Base-by-base conservation (phyloP, 2,329 filamentous ascomycete genomes). In the Graphilbum fragrans region DNA sequence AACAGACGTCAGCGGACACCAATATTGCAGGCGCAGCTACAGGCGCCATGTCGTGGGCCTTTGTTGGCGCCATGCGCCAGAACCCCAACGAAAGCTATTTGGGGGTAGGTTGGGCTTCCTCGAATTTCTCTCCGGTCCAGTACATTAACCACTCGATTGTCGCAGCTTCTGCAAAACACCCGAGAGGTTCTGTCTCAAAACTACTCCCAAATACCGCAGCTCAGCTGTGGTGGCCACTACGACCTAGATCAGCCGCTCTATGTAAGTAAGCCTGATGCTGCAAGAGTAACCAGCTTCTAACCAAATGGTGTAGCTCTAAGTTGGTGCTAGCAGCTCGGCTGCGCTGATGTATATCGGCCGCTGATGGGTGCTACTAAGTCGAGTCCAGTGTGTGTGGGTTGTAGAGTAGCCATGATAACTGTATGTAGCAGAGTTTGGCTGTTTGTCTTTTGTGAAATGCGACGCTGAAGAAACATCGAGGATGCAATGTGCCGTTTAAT, bases 21-120 rank as follows among this genome's bases (percentile, higher is more conserved):
- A 55, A 51, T 32, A 62, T 62, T 37, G 55, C 53, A 9, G 58
- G 59, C 2, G 46, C 53, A 2, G 52, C 57, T 6, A 58, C 53
- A 16, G 60, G 59, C 1, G 59, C 58, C n/a, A 63, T 63, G 60
- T 62, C 59, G 20, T 61, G 56, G 54, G 58, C 55, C 1, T 57
- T 61, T 32, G 49, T 62, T 18, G 51, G 54, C 23, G 52, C 55
- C 8, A 49, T 62, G 51, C 54, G 49, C 39, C 50, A 58, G 35
- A 52, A 52, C 11, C 50, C 50, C 0, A 49, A 55, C 34, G 53
- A 55, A 42, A 56, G 52, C 9, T 62, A 61, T 36, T 43, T 58
- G 21, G 50, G 58, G 22, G 56, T 58, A 38, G 5, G 47, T 35
- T 22, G 19, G 22, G 21, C 9, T 14, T 35, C 16, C 16, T 11